Evolutionary conservation across 768 basidiomycete genomes (phyloP), one percentile per base, ranked within the genome.

Genomic region (Rhizopogon roseolus): DNA sequence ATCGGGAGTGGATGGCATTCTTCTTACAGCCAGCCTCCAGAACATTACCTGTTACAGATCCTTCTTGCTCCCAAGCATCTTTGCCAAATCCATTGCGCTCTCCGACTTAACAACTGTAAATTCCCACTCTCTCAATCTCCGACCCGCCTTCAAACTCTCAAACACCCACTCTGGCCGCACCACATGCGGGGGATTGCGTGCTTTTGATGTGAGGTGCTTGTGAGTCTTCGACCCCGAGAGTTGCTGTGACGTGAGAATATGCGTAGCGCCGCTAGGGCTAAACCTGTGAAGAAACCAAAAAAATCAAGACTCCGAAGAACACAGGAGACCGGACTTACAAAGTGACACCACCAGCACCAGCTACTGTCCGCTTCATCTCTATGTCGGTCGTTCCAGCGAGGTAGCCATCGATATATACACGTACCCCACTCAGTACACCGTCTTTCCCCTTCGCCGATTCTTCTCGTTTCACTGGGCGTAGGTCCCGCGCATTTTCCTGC

Each of bases 101-200:
- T 64, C 63, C 56, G 74, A 62, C 58, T 71, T 75, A 51, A 81
- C 63, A 17, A 83, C 73, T 6, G 73, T 54, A 60, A 90, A 93
- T 17, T 69, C 66, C 53, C 78, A 72, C 67, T 93, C 91, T 36
- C 77, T 71, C 54, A 80, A 70, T 59, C 81, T 73, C 64, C 77
- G 85, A 22, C 85, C 86, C 14, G 74, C 73, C 16, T 66, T 65
- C 57, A 90, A 75, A 59, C 87, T 87, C 57, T 90, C 88, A 10
- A 73, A 71, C 6, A 90, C 76, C 88, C 88, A 91, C 64, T 86
- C 84, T 8, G 88, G 88, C 53, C 76, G 82, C 32, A 93, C 88
- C 52, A 93, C 78, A 52, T 86, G 76, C 19, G 75, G 71, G 36
- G 75, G 74, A 53, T 66, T 76, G 57, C 73, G 73, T 32, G 71